phyloP scores from a whole-genome alignment of 2,329 filamentous ascomycete genomes.

The Trichoderma sp. region DNA sequence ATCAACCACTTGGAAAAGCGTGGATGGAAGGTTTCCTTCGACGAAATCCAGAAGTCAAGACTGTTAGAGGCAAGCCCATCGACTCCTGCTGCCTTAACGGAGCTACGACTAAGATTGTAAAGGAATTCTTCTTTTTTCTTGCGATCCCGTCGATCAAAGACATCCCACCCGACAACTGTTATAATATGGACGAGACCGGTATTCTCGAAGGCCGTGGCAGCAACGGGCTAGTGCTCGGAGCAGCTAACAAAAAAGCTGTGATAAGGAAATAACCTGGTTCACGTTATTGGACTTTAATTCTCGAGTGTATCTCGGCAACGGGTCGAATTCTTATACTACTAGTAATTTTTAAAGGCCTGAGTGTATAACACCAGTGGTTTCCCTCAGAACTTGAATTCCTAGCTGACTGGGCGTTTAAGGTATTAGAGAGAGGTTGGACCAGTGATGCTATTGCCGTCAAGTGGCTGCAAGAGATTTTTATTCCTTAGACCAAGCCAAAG shows the following conservation, averaged over 20 bases:
- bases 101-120: too few relatives aligned
- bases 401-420: conserved; percentile 22
- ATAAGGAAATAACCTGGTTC: conserved; percentile 19
- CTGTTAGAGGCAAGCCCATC: too few relatives aligned
- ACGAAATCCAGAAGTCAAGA: too few relatives aligned
- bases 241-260: neutral
- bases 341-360: conserved; percentile 26
- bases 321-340: conserved; percentile 18
- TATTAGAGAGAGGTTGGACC: conserved; percentile 25
- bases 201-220: too few relatives aligned
- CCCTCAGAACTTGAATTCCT: conserved; percentile 16
- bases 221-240: too few relatives aligned
- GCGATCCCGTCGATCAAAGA: too few relatives aligned
- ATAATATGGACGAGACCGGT: too few relatives aligned
- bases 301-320: conserved; percentile 23
- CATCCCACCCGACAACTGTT: too few relatives aligned
- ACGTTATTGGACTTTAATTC: conserved; percentile 23
- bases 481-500: neutral
- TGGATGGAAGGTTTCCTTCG: neutral
- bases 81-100: too few relatives aligned
- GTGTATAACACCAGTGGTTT: conserved; percentile 24
- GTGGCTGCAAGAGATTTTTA: neutral
- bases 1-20: conserved; percentile 9
- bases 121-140: too few relatives aligned
- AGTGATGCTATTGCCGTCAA: conserved; percentile 13